Conservation (phyloP, 768 basidiomycete species). For the Auriscalpium vulgare region DNA sequence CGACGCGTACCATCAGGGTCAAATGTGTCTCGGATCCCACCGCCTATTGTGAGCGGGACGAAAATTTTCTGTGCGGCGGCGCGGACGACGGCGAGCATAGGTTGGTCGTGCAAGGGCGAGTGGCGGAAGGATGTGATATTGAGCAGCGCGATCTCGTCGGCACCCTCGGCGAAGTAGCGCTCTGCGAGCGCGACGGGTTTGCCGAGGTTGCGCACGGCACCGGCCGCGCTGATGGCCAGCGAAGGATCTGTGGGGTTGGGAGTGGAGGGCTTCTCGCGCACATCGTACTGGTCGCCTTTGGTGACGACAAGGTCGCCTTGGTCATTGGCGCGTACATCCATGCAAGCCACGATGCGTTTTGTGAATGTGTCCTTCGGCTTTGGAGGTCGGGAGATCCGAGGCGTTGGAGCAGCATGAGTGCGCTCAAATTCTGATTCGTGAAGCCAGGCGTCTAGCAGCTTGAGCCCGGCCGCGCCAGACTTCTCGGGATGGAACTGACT, state of each 20-base stretch:
- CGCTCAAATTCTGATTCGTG: conserved; percentile 39
- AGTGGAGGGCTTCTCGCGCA: conserved; percentile 62
- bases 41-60: conserved; percentile 97
- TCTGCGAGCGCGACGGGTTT: conserved; percentile 90
- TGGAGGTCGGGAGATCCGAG: conserved; percentile 29
- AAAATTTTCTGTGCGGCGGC: conserved; percentile 85
- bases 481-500: conserved; percentile 99
- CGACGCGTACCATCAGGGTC: conserved; percentile 91
- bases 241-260: conserved; percentile 12
- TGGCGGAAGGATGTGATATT: conserved; percentile 99
- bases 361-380: conserved; percentile 62
- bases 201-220: conserved; percentile 90
- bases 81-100: conserved; percentile 94
- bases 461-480: conserved; percentile 81
- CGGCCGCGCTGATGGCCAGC: conserved; percentile 39
- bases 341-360: conserved; percentile 92
- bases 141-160: conserved; percentile 94
- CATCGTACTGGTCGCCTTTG: conserved; percentile 98
- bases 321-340: conserved; percentile 97
- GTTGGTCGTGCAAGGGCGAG: conserved; percentile 92
- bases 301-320: conserved; percentile 95
- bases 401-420: conserved; percentile 26
- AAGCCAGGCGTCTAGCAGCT: conserved; percentile 77
- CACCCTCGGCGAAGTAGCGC: conserved; percentile 80
- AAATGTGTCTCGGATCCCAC: conserved; percentile 92